These are phyloP conservation scores for Backusella sp. DNA, from an alignment of 192 early-diverging fungal species.

Conservation along the genomic window DNA sequence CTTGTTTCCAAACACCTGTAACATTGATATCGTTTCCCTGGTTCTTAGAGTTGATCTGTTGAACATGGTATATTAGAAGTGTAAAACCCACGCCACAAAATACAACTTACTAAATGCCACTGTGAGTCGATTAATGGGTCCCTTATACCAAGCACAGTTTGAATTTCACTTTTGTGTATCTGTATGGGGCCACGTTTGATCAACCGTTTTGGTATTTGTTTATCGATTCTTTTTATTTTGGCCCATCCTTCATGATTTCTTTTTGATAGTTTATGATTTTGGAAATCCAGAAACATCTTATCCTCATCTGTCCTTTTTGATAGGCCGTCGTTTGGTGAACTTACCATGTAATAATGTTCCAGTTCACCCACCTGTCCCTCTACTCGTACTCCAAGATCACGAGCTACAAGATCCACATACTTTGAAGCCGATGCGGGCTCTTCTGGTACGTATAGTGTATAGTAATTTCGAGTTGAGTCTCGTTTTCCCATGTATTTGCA, in stretches of 20 bases:
- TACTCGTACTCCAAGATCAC: slow-evolving; percentile 38
- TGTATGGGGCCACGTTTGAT: slow-evolving; percentile 16
- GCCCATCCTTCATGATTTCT: slow-evolving; percentile 15
- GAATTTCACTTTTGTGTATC: background rate
- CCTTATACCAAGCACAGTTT: slow-evolving; percentile 37
- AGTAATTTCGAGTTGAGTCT: background rate
- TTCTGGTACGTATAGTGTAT: slow-evolving; percentile 4
- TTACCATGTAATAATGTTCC: slow-evolving; percentile 61
- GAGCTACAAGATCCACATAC: slow-evolving; percentile 19
- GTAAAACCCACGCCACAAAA: background rate
- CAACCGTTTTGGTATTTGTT: slow-evolving; percentile 13
- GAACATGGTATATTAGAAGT: background rate
- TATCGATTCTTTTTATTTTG: slow-evolving; percentile 19
- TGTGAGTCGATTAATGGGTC: slow-evolving; percentile 73
- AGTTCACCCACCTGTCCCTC: slow-evolving; percentile 72
- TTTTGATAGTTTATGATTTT: background rate
- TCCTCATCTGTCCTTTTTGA: slow-evolving; percentile 14
- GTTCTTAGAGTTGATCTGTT: slow-evolving; percentile 21
- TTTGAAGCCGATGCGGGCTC: background rate
- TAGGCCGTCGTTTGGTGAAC: slow-evolving; percentile 35
- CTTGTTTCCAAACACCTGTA: slow-evolving; percentile 75
- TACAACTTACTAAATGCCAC: slow-evolving; percentile 71
- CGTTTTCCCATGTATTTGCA: slow-evolving; percentile 4
- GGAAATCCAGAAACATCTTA: background rate
- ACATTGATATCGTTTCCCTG: slow-evolving; percentile 79